A percentile compares a stretch with the other conserved stretches of the same genome.
phyloP scores from a whole-genome alignment of 306 rosid species.

The Lathyrus oleraceus region DNA sequence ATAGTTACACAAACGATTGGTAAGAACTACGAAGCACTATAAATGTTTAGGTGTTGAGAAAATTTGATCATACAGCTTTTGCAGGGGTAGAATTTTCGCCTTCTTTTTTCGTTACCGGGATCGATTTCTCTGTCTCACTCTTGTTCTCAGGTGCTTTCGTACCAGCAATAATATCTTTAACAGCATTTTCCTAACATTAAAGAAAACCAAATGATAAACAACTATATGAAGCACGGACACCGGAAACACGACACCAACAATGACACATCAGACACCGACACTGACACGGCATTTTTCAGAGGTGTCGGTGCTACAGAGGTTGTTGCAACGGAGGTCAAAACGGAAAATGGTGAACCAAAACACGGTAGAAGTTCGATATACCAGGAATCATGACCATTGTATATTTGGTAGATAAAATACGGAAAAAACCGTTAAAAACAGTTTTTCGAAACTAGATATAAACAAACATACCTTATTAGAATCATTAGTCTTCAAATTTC shows the following conservation, averaged over 20 bases:
- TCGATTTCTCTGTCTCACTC: constrained; percentile 61
- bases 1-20: background rate
- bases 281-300: too few species aligned
- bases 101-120: constrained; percentile 66
- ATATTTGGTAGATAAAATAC: too few species aligned
- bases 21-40: background rate
- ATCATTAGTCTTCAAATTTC: constrained; percentile 69
- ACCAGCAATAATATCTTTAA: constrained; percentile 48
- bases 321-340: too few species aligned
- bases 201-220: constrained; percentile 13
- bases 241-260: too few species aligned
- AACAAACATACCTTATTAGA: constrained; percentile 56
- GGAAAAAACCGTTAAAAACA: too few species aligned
- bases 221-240: background rate
- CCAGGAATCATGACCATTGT: too few species aligned
- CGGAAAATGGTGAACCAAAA: too few species aligned
- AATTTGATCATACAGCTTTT: constrained; percentile 58
- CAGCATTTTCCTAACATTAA: constrained; percentile 54
- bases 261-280: too few species aligned
- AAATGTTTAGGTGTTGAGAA: constrained; percentile 13
- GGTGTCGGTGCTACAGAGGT: too few species aligned
- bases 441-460: background rate
- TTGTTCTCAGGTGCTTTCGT: constrained; percentile 67
- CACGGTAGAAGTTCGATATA: too few species aligned
- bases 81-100: constrained; percentile 60